phyloP scores from a whole-genome alignment of 1,139 yeast genomes.

The Lodderomyces elongisporus region DNA sequence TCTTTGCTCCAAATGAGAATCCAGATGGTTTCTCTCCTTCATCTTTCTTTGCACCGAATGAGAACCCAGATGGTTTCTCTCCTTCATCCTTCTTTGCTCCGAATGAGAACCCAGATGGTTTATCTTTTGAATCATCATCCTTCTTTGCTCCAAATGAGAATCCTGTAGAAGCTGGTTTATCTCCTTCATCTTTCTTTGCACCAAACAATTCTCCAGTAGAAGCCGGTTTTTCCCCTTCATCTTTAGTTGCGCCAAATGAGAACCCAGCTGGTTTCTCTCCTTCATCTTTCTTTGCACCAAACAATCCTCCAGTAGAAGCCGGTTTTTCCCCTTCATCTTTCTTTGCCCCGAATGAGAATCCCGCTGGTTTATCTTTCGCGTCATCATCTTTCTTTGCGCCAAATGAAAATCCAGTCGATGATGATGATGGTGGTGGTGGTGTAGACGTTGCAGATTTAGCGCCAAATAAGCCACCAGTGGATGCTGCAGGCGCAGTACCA shows the following conservation, averaged over 20 bases:
- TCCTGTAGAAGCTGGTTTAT: constrained; percentile 9
- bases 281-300: constrained; percentile 19
- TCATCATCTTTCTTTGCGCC: constrained; percentile 19
- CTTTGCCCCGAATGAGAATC: constrained; percentile 15
- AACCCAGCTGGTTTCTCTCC: constrained; percentile 7
- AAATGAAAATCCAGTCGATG: constrained; percentile 16
- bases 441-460: too few relatives aligned
- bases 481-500: constrained; percentile 11
- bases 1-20: constrained; percentile 22
- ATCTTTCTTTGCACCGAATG: constrained; percentile 18
- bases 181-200: constrained; percentile 17
- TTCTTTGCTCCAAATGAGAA: constrained; percentile 21
- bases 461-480: constrained; percentile 17
- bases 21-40: constrained; percentile 14
- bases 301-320: constrained; percentile 14
- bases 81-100: constrained; percentile 15
- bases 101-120: constrained; percentile 14
- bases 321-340: constrained; percentile 14
- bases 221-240: constrained; percentile 18
- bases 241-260: constrained; percentile 20
- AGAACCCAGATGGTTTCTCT: constrained; percentile 13
- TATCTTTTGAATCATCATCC: constrained; percentile 10
- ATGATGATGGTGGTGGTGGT: constrained; percentile 8
- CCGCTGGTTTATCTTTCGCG: constrained; percentile 9
- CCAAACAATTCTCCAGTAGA: constrained; percentile 8